Evolutionary conservation across 192 early-diverging fungal species (phyloP), one percentile per base, ranked within the genome.

Genomic region (Gonapodya prolifera): DNA sequence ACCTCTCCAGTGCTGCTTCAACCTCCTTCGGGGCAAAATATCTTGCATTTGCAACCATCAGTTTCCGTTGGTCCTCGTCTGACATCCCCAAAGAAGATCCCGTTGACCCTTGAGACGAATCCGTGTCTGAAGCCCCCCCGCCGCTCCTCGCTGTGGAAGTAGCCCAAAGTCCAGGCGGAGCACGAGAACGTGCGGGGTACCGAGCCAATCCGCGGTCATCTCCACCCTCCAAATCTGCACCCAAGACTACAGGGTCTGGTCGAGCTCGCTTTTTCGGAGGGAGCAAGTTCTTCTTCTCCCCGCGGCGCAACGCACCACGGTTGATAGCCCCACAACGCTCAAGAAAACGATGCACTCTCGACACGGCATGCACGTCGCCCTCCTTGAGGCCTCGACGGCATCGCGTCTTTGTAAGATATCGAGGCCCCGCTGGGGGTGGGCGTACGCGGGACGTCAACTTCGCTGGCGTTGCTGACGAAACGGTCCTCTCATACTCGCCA

Each of bases 301-400:
- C 8, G 31, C 75, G 35, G 1, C 80, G 35, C 34, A 77, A 78
- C 2, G 88, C 89, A 69, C 88, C 91, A 2, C 86, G 80, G 80
- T 98, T 98, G 81, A 98, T 96, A 1, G 86, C 88, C 2, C 91
- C 90, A 32, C 90, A 82, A 13, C 76, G 80, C 77, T 98, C 96
- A 30, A 98, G 83, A 83, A 91, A 98, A 23, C 86, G 76, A 79
- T 96, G 94, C 34, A 98, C 91, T 1, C 96, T 84, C 0, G 91
- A 89, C 30, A 98, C 95, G 1, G 95, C 95, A 80, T 98, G 95
- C 29, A 98, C 96, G 75, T 98, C 96, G 30, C 94, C 85, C 45
- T 83, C 93, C 76, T 87, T 85, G 23, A 98, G 81, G 0, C 90
- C 92, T 0, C 86, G 87, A 30, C 95, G 85, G 0, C 90, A 89